Evolutionary conservation across 2,329 filamentous ascomycete species (phyloP).

Genomic region (Ascochyta lentis): DNA sequence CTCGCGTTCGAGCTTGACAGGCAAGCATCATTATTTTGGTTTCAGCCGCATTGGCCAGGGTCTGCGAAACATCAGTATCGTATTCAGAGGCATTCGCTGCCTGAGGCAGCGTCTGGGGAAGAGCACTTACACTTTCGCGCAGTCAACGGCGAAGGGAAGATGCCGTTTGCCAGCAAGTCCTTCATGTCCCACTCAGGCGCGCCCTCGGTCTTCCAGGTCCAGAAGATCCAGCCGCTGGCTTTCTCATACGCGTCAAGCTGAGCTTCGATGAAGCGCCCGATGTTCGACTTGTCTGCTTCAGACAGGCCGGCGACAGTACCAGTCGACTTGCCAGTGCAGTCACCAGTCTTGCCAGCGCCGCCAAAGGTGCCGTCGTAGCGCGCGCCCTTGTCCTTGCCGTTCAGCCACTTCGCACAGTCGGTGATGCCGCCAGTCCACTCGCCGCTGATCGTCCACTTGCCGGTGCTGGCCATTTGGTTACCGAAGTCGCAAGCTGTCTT

Average conservation of each 20-base stretch:
- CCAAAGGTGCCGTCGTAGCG: constrained; percentile 54
- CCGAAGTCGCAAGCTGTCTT: constrained; percentile 54
- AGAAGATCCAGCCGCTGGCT: constrained; percentile 58
- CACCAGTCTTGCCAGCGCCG: constrained; percentile 49
- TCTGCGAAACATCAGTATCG: constrained; percentile 36
- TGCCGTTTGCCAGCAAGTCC: constrained; percentile 50
- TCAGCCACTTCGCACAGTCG: constrained; percentile 58
- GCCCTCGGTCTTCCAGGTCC: constrained; percentile 59
- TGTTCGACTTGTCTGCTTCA: constrained; percentile 52
- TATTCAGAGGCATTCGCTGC: background rate
- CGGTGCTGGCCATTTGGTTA: constrained; percentile 53
- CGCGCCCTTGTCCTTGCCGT: constrained; percentile 56
- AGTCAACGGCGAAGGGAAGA: constrained; percentile 58
- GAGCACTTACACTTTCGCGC: constrained; percentile 47
- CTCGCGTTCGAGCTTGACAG: constrained; percentile 3
- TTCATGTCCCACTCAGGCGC: constrained; percentile 60
- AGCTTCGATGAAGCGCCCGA: constrained; percentile 55
- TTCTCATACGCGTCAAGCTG: constrained; percentile 58
- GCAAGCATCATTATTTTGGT: constrained; percentile 6
- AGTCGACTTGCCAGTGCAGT: constrained; percentile 54
- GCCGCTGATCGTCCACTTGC: constrained; percentile 56
- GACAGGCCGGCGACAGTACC: constrained; percentile 53
- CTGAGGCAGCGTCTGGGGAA: background rate
- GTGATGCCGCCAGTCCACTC: constrained; percentile 58
- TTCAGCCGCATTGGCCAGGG: constrained; percentile 45